Conservation (phyloP, 2,329 filamentous ascomycete species). For the Biscogniauxia sp. region DNA sequence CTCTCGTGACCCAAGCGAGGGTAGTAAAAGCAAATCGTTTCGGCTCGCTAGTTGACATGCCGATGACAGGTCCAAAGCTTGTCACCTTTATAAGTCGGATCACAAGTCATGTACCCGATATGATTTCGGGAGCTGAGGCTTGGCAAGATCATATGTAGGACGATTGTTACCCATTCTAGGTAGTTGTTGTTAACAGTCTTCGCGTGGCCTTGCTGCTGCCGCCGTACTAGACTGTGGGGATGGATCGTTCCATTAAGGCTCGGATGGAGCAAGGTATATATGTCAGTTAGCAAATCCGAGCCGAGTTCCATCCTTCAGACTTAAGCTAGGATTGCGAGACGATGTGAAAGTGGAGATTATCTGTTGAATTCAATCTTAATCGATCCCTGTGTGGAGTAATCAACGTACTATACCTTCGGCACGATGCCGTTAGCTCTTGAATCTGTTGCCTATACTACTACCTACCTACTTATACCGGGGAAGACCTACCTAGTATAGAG, state of each 20-base stretch:
- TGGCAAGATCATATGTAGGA: background rate
- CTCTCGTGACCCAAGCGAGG: slow-evolving; percentile 26
- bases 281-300: background rate
- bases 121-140: background rate
- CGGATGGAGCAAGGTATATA: background rate
- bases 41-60: slow-evolving; percentile 12
- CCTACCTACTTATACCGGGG: background rate
- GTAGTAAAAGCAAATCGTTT: slow-evolving; percentile 17
- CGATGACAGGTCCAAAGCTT: slow-evolving; percentile 16
- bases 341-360: background rate
- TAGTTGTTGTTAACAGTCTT: background rate
- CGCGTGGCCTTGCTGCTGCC: background rate
- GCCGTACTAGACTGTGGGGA: background rate
- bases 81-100: slow-evolving; percentile 16
- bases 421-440: background rate
- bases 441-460: background rate
- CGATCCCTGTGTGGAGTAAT: background rate
- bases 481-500: no score
- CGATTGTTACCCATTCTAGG: background rate
- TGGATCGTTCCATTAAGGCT: background rate
- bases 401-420: background rate
- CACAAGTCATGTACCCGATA: slow-evolving; percentile 10
- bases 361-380: background rate
- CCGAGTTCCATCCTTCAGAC: background rate
- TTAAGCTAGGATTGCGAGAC: background rate